Evolutionary conservation across 2,329 filamentous ascomycete species (phyloP), one percentile per base, ranked within the genome.

Genomic region (Sporothrix protearum): DNA sequence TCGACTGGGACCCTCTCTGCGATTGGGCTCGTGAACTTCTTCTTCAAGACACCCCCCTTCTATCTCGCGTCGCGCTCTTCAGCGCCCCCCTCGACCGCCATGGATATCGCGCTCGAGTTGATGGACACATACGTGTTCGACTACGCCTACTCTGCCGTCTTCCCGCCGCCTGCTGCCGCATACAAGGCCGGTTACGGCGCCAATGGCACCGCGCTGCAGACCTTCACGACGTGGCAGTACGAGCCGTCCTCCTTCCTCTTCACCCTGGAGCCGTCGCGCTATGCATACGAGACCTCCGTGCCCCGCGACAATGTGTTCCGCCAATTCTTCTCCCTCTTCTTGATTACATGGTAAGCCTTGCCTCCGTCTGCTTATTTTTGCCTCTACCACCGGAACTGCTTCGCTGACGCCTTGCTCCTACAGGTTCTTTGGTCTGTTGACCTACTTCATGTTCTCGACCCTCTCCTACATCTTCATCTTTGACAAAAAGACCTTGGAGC

Each of bases 71-170:
- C 30, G 70, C 55, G 51, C 49, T 16, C n/a, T 55, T 33, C 51
- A 61, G 39, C 53, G 49, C 63, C 30, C 51, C 66, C 42, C 10
- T 71, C 49, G 30, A 14, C 71, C 69, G 51, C 68, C 71, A 97
- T 98, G 95, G 95, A 98, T 85, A 89, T 97, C 82, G 89, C 96
- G 61, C 91, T 97, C 75, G 94, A 97, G 82, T 77, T 94, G 73
- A 87, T 88, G 81, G 95, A 98, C 82, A 92, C 90, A 77, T 93
- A 91, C 78, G 77, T 94, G 74, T 91, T 91, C 81, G 95, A 98
- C 82, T 88, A 90, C 76, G 76, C 92, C 72, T 97, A 96, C 79
- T 90, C 94, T 67, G 85, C 83, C 47, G 76, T 91, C 6, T 83
- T 92, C n/a, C 94, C 94, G 8, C 83, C 83, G 61, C 83, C 82